Evolutionary conservation across 2,329 filamentous ascomycete genomes (phyloP), one percentile per base, ranked within the genome.

Genomic region (Neopestalotiopsis clavispora): DNA sequence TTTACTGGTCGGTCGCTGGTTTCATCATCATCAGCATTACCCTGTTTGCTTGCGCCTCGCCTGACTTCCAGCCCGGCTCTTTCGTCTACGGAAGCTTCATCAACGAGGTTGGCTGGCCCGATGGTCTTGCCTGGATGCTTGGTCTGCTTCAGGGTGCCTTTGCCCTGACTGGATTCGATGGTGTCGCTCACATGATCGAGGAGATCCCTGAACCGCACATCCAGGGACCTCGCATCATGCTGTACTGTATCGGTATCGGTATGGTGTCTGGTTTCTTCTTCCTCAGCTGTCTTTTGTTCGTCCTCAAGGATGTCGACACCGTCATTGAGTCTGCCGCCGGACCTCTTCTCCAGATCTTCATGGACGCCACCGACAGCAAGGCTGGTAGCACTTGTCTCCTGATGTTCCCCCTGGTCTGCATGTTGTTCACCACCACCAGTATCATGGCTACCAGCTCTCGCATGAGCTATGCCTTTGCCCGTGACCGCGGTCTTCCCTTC

Each of bases 1-100:
- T 94, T 72, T 85, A 89, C 65, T 94, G 91, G 92, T 92, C 89
- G 2, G 82, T 94, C 2, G 78, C 84, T 1, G 92, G 92, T 0
- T 93, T 94, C 72, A 80, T 87, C 58, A 82, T 94, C 68, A 92
- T 94, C 72, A 91, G 84, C 71, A 92, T 93, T 71, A 92, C 91
- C 0, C 83, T 92, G 0, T 80, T 94, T 63, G 85, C 90, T 4
- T 92, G 89, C 74, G 84, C 90, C 0, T 86, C 91, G 1, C 90
- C 90, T 0, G 82, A 90, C 71, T 94, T 88, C 74, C 89, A 90
- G 73, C 86, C 84, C 7, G 91, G 84, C 17, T 77, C 84, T 10
- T 92, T 91, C 66, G 91, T 93, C 12, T 93, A 92, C 71, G 83
- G 85, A 4, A 79, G 87, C 1, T 93, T 94, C 74, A 86, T 92